Evolutionary conservation across 1,284 basidiomycete species (phyloP), one percentile per base, ranked within the genome.

Genomic region (Pseudozyma pruni): DNA sequence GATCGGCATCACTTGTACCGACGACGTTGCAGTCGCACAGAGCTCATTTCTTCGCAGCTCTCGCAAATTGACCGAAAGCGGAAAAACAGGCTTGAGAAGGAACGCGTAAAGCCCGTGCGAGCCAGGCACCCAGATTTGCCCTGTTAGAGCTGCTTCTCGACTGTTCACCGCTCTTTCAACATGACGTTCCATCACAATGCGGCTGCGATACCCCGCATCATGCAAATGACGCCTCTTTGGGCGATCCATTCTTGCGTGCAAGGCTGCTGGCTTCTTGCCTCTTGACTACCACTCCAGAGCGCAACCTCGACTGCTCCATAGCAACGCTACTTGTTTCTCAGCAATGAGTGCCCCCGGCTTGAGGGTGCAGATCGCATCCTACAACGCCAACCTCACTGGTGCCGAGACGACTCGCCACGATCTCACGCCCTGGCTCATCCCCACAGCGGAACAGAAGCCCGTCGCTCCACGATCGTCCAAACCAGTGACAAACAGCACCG

Each of bases 321-420:
- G 17, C n/a, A n/a, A n/a, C n/a, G n/a, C n/a, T n/a, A n/a, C 22
- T 9, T 31, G 10, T 11, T 16, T 2, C 23, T 4, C 34, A 25
- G 40, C 35, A 10, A 70, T 63, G 59, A 41, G 55, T 48, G 38
- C 35, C 23, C 51, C 42, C 16, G 72, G 63, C 20, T 63, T 81
- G 17, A 71, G 91, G 45, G 89, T 93, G 10, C 91, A 92, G 79
- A 89, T 93, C 58, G 90, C 90, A 13, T 89, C 90, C 7, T 93
- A 91, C 84, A 93, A 93, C 79, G 91, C 90, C 7, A 92, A 92
- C 79, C 85, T 93, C 3, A 90, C 92, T 78, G 89, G 89, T 4
- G 72, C 85, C 87, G 60, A 58, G 6, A 35, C 54, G 8, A 38
- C 84, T 84, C 58, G 67, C 8, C 78, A 75, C 9, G 78, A 82